Percentiles rank a stretch among this genome's conserved stretches.
phyloP scores from a whole-genome alignment of 2,329 filamentous ascomycete species.

The Pestalotiopsis sp. region DNA sequence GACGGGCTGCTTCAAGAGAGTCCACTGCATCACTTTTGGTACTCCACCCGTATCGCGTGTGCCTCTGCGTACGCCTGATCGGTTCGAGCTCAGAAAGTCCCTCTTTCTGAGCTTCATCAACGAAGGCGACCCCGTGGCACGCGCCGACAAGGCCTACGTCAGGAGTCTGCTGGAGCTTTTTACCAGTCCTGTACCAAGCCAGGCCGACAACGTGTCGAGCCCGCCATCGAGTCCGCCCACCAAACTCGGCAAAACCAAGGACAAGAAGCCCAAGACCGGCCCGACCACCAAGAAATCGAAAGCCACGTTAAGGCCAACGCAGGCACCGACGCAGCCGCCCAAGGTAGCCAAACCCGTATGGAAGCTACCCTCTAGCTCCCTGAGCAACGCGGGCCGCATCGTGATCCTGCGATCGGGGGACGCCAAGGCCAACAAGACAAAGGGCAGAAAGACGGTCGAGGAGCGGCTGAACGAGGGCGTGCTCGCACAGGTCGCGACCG shows the following conservation, averaged over 20 bases:
- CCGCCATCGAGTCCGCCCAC: conserved; percentile 17
- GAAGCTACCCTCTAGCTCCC: conserved; percentile 66
- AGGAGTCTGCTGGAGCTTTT: conserved; percentile 74
- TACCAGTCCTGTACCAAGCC: conserved; percentile 57
- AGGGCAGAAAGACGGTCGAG: conserved; percentile 50
- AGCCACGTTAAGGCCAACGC: conserved; percentile 26
- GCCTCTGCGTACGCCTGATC: conserved; percentile 64
- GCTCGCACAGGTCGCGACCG: conserved; percentile 68
- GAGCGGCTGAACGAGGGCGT: conserved; percentile 62
- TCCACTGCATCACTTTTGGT: conserved; percentile 88
- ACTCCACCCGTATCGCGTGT: conserved; percentile 76
- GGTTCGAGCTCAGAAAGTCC: conserved; percentile 59
- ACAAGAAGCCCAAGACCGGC: neutral
- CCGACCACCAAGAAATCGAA: conserved; percentile 23
- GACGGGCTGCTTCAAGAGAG: conserved; percentile 71
- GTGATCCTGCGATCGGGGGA: conserved; percentile 65
- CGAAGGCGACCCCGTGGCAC: conserved; percentile 79
- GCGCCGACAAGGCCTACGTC: conserved; percentile 79
- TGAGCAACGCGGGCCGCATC: conserved; percentile 72
- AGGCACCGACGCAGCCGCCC: conserved; percentile 18
- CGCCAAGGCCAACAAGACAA: conserved; percentile 34
- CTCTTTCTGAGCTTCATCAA: conserved; percentile 82
- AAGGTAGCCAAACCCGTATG: conserved; percentile 50
- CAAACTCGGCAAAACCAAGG: conserved; percentile 24
- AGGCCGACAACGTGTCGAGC: conserved; percentile 14